Evolutionary conservation across 805 yeast genomes (phyloP), one percentile per base, ranked within the genome.

Genomic region (Lipomyces lipofer): DNA sequence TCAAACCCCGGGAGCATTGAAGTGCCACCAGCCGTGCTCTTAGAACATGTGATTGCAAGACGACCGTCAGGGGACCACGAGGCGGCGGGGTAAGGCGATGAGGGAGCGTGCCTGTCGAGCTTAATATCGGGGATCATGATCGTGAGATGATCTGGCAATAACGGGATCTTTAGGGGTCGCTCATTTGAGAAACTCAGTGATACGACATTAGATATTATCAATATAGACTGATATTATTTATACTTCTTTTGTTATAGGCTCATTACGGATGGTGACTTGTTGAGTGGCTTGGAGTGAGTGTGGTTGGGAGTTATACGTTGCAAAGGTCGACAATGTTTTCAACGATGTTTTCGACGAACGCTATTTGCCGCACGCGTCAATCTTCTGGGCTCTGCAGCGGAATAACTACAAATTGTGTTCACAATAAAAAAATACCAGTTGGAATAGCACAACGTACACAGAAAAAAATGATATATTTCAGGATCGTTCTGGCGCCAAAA

Each of bases 51-150:
- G 19, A 43, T 17, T 7, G 51, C 52, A n/a, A 56, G 33, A 7
- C 45, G 10, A 15, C 60, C 60, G 15, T 56, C 60, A 5, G 52
- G 47, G 15, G 60, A 56, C 50, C 52, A 49, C 30, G 24, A 35
- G 10, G 47, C 12, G 40, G 49, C 49, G 38, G 40, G 40, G 39
- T 22, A 33, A 36, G 40, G 39, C 17, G 58, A 29, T 10, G 57
- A 25, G 28, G 60, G 48, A 28, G 24, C 17, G 44, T 43, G 47
- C 50, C 44, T 17, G 19, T 30, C 51, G 17, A 56, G 38, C 30
- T 29, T 49, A 7, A 56, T 28, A 33, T 56, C 60, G 6, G 52
- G 25, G 15, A 49, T 44, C 60, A 56, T 56, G 19, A 13, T 6
- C 25, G 13, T 19, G n/a, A n/a, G n/a, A n/a, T n/a, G n/a, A n/a